Percentiles rank a stretch among this genome's conserved stretches.
Conservation (phyloP, 257 asterid genomes). For the Solanum arcanum region DNA sequence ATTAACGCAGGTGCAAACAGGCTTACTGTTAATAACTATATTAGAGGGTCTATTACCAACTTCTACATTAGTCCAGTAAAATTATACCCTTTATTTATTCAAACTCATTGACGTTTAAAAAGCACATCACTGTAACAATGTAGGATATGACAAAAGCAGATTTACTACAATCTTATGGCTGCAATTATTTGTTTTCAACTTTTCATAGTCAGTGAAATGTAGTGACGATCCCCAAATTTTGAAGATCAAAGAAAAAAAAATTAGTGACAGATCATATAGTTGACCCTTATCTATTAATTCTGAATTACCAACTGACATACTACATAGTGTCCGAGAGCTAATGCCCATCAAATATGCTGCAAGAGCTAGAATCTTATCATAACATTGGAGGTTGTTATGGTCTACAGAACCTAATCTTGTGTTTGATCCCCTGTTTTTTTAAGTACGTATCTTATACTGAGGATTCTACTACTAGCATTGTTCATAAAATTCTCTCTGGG, state of each 20-base stretch:
- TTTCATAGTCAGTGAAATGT: neutral
- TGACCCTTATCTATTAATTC: no score
- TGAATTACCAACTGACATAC: no score
- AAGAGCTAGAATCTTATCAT: neutral
- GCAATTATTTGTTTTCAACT: neutral
- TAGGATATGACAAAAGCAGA: neutral
- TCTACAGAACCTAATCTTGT: neutral
- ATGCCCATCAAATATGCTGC: neutral
- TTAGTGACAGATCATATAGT: no score
- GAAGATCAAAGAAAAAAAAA: no score
- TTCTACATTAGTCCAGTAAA: neutral
- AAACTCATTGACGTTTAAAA: neutral
- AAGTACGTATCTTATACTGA: no score
- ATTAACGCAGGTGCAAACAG: neutral
- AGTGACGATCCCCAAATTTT: no score
- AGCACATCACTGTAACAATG: neutral
- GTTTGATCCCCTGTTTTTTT: neutral
- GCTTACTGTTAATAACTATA: constrained; percentile 7
- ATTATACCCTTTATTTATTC: neutral
- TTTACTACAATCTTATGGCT: neutral
- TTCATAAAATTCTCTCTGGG: neutral
- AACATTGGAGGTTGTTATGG: neutral
- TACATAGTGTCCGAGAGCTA: neutral
- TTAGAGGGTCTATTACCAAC: neutral
- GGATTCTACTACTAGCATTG: neutral